These are phyloP conservation scores for Peniophora sp. DNA, from an alignment of 1,284 basidiomycete species.

Conservation along the genomic window DNA sequence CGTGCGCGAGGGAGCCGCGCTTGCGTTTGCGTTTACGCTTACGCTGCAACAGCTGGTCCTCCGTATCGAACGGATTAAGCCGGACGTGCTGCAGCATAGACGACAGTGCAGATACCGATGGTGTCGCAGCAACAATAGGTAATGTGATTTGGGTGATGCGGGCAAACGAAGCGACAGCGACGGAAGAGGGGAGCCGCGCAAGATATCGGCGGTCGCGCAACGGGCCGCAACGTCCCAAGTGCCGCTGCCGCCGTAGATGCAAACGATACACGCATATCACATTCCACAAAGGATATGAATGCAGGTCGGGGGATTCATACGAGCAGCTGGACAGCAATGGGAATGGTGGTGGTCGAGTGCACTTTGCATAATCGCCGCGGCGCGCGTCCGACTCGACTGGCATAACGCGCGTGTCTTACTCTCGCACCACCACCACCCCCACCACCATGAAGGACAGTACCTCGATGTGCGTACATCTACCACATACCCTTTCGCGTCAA, in stretches of 20 bases:
- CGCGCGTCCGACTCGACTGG: too few species aligned
- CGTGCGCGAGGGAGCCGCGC: conserved; percentile 78
- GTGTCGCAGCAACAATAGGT: neutral
- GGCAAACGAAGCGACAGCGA: neutral
- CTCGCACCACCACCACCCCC: too few species aligned
- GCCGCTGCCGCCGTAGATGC: conserved; percentile 1
- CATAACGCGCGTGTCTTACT: too few species aligned
- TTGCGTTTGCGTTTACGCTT: conserved; percentile 84
- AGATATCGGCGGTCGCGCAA: neutral
- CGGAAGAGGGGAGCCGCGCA: neutral
- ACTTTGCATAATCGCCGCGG: too few species aligned
- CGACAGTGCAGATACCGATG: neutral
- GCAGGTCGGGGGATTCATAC: too few species aligned
- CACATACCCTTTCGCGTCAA: too few species aligned
- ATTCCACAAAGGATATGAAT: too few species aligned
- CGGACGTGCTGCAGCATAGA: conserved; percentile 35
- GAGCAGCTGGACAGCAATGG: too few species aligned
- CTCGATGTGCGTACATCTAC: too few species aligned
- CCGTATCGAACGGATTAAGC: conserved; percentile 49
- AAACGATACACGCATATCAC: too few species aligned
- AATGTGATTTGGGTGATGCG: neutral
- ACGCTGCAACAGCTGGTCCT: conserved; percentile 86
- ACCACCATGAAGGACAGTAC: too few species aligned
- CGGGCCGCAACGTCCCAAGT: conserved; percentile 1
- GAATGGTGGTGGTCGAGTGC: too few species aligned